Percentiles rank a stretch among this genome's conserved stretches.
Conservation (phyloP, 768 basidiomycete species). For the Cyclocybe aegerita region DNA sequence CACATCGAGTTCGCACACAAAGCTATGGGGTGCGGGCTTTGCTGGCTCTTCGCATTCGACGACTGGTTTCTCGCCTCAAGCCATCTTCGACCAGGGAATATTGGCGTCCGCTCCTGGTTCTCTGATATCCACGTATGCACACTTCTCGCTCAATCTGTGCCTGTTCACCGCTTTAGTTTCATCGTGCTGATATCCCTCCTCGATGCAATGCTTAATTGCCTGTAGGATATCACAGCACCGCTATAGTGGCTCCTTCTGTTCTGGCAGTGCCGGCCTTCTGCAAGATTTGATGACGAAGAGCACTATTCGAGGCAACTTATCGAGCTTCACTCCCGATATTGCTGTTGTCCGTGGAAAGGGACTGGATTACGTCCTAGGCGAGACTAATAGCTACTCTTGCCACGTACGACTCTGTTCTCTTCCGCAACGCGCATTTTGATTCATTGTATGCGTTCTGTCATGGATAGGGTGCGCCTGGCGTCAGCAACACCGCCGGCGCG, state of each 20-base stretch:
- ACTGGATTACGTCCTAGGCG: slow-evolving; percentile 61
- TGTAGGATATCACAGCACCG: slow-evolving; percentile 54
- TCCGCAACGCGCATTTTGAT: not conserved
- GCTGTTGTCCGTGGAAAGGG: slow-evolving; percentile 42
- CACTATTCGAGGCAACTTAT: slow-evolving; percentile 56
- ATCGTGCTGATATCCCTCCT: not conserved
- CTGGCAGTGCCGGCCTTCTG: slow-evolving; percentile 50
- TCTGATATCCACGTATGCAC: slow-evolving; percentile 51
- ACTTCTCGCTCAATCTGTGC: not conserved
- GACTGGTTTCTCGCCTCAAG: slow-evolving; percentile 59
- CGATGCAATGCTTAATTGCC: not conserved
- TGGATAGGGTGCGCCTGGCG: slow-evolving; percentile 46
- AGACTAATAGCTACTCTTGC: slow-evolving; percentile 54
- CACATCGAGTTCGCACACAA: slow-evolving; percentile 34
- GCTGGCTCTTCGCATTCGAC: slow-evolving; percentile 46
- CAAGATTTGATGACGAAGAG: slow-evolving; percentile 68
- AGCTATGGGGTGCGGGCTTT: slow-evolving; percentile 50
- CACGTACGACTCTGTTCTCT: slow-evolving; percentile 27
- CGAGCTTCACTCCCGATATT: slow-evolving; percentile 52
- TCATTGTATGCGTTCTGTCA: not conserved
- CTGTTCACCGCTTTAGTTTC: not conserved
- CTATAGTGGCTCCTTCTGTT: slow-evolving; percentile 64
- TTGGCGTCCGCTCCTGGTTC: slow-evolving; percentile 45
- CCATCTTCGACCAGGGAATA: slow-evolving; percentile 52
- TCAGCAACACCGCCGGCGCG: slow-evolving; percentile 70